Evolutionary conservation across 768 basidiomycete species (phyloP), one percentile per base, ranked within the genome.

Genomic region (Tulasnella sp.): DNA sequence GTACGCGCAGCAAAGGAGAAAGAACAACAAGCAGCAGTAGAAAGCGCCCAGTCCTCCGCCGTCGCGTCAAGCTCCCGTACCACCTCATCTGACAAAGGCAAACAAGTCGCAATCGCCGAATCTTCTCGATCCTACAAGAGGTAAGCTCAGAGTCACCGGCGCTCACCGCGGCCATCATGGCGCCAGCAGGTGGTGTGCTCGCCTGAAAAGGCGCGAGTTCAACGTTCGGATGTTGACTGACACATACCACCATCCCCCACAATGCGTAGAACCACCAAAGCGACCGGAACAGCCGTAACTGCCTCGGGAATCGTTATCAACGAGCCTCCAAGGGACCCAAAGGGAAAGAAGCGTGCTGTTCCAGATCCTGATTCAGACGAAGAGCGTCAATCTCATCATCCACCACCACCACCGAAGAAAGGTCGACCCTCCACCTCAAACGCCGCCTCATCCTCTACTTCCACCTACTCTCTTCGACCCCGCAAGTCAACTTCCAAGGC

Each of bases 341-440:
- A 97, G 82, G 96, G 95, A 80, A 98, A 98, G 91, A 97, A 97
- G 87, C 93, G 94, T 83, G 95, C 94, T 52, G 90, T 88, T 42
- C 92, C 92, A 73, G 93, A 95, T 86, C 85, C 87, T 44, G 86
- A 86, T 82, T 90, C 90, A 68, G 92, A 93, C 85, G 91, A 92
- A 84, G 93, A 94, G 85, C 44, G 72, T n/a, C 71, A 79, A 46
- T 42, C 73, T 44, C 58, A 38, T 21, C 44, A 38, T 21, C 44
- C 27, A 71, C 46, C 68, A 72, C 78, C 78, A 72, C 71, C 72
- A 34, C 72, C 31, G 39, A 76, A 82, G 68, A 74, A 80, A 46
- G 38, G 74, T 12, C 79, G 76, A 38, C 46, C 75, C 40, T 77
- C 81, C 21, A 42, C 48, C 68, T 72, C 76, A 31, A 74, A 80